Base-by-base conservation (phyloP, 73 alveolate genomes). In the Paraurostyla sp. region DNA sequence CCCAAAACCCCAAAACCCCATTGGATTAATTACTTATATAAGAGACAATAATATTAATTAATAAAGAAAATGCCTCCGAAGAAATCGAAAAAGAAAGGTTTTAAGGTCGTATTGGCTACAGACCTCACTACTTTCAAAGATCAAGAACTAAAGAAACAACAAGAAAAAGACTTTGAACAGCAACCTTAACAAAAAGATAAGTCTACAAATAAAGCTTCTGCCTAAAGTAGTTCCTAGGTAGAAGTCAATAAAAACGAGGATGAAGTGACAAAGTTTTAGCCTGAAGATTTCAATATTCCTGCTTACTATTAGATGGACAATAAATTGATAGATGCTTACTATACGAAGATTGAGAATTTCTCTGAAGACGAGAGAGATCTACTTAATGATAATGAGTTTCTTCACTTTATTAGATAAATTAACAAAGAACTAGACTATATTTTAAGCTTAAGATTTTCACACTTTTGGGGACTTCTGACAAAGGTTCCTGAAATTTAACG, bases 1-100 rank as follows among this genome's bases (percentile, higher is more conserved):
- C 58, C 58, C 84, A 69, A 69, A 69, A 69, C 84, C 87, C 87
- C 87, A 75, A 75, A 75, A 75, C 87, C 87, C 87, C 87, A 75
- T 48, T 75, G 56, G 87, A 69, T 15, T 13, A 9, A 43, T 6
- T 4, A 69, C n/a, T 32, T 22, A 50, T 75, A 49, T 46, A 75
- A 75, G 73, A 25, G 23, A 33, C 6, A 48, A 25, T 75, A 46
- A 46, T 75, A 46, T n/a, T 49, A 25, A 48, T 48, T 36, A 48
- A 22, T 75, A 22, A 48, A 20, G 22, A 16, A 49, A 23, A 75
- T 75, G 87, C 54, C 57, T 33, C 59, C 59, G 63, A 75, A 75
- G 33, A 50, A 50, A 40, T n/a, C 18, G 11, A 69, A 69, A 50
- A 75, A 75, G 33, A 75, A 75, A 75, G 87, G 87, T 25, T 30